Evolutionary conservation across 306 rosid genomes (phyloP).

Genomic region (Prunus salicina): DNA sequence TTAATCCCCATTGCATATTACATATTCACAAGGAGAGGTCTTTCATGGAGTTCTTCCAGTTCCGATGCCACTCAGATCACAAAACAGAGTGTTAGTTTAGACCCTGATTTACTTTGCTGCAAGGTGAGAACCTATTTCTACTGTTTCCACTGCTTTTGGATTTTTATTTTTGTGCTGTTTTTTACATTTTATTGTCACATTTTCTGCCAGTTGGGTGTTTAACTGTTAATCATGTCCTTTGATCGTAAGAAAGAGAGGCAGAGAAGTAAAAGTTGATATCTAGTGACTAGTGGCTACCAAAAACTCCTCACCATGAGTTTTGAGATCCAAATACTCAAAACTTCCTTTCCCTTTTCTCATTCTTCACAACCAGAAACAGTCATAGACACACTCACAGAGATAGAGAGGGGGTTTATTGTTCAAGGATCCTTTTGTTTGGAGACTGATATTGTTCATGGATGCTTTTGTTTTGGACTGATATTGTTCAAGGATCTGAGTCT

Average conservation of each 20-base stretch:
- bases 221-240: constrained; percentile 6
- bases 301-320: too few species aligned
- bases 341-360: background rate
- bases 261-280: background rate
- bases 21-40: constrained; percentile 14
- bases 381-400: background rate
- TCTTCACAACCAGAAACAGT: background rate
- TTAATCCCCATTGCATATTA: background rate
- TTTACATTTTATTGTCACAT: background rate
- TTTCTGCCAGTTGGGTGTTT: constrained; percentile 1
- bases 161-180: background rate
- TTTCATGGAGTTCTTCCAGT: constrained; percentile 18
- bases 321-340: background rate
- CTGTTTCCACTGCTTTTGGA: background rate
- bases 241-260: background rate
- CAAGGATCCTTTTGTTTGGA: background rate
- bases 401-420: background rate
- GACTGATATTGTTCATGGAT: background rate
- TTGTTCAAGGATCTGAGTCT: constrained; percentile 1
- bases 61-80: constrained; percentile 16
- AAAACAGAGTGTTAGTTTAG: constrained; percentile 2
- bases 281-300: too few species aligned
- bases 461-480: background rate
- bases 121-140: constrained; percentile 17
- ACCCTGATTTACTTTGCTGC: background rate